phyloP scores from a whole-genome alignment of 2,329 filamentous ascomycete species.

The Penicillium sp. region DNA sequence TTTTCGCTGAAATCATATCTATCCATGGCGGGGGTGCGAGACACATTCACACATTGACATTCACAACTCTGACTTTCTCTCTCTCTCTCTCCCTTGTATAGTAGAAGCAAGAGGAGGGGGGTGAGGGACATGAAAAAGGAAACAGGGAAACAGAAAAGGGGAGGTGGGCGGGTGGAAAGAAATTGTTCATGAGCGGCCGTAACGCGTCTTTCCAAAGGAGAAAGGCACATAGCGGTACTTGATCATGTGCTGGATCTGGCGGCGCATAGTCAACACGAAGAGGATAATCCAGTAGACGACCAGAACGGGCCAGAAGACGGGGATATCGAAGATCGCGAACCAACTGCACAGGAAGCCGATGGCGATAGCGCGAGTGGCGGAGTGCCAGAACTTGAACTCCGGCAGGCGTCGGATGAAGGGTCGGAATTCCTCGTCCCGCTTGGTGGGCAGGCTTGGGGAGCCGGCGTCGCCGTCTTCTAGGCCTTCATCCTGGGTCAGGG shows the following conservation, averaged over 20 bases:
- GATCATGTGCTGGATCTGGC: slow-evolving; percentile 99
- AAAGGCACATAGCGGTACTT: slow-evolving; percentile 99
- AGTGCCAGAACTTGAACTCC: slow-evolving; percentile 99
- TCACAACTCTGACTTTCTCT: slow-evolving; percentile 8
- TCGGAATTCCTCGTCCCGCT: slow-evolving; percentile 95
- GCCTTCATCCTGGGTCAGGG: slow-evolving; percentile 90
- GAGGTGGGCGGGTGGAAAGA: too few species aligned
- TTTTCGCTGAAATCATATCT: slow-evolving; percentile 22
- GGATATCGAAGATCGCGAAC: slow-evolving; percentile 93
- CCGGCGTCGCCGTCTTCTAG: slow-evolving; percentile 88
- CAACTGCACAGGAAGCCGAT: slow-evolving; percentile 88
- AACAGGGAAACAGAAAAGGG: not conserved
- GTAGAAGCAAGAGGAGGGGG: not conserved
- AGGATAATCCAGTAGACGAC: slow-evolving; percentile 99
- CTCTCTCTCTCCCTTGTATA: not conserved
- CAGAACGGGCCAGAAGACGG: slow-evolving; percentile 98
- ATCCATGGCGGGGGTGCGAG: slow-evolving; percentile 11
- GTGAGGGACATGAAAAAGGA: slow-evolving; percentile 11
- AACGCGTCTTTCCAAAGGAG: slow-evolving; percentile 85
- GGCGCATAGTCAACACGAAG: slow-evolving; percentile 95
- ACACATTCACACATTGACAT: slow-evolving; percentile 20
- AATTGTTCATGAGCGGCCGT: slow-evolving; percentile 50
- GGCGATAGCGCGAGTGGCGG: slow-evolving; percentile 81
- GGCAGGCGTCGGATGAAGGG: slow-evolving; percentile 95
- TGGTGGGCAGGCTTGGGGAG: slow-evolving; percentile 76